Evolutionary conservation across 2,329 filamentous ascomycete species (phyloP).

Genomic region (Phaeophleospora eucalypticola): DNA sequence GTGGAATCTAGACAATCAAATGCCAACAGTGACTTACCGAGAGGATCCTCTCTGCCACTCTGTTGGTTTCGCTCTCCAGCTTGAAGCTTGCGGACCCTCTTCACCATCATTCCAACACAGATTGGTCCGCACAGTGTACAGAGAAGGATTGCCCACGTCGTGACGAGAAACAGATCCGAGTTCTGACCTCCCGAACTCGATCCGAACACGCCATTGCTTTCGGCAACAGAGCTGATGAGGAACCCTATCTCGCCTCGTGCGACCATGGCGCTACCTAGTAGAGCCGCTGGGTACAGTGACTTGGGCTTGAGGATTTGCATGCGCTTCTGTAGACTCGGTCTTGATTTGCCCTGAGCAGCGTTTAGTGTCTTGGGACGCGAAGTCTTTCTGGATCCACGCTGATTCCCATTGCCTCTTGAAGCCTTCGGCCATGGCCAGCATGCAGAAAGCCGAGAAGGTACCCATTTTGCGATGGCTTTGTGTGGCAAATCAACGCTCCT

Average conservation of each 20-base stretch:
- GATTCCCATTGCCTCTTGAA: no score
- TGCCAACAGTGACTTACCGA: no score
- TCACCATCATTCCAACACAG: slow-evolving; percentile 48
- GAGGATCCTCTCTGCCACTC: slow-evolving; percentile 15
- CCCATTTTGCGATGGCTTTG: not conserved
- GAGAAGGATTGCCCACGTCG: slow-evolving; percentile 53
- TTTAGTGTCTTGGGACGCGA: no score
- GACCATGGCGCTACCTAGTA: slow-evolving; percentile 67
- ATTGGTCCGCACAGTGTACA: slow-evolving; percentile 55
- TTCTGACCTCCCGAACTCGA: slow-evolving; percentile 17
- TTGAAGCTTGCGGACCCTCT: slow-evolving; percentile 42
- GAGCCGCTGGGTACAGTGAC: slow-evolving; percentile 63
- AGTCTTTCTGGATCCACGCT: no score
- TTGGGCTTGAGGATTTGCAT: slow-evolving; percentile 41
- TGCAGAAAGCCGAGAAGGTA: not conserved
- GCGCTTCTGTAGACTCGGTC: no score
- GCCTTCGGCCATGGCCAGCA: slow-evolving; percentile 2
- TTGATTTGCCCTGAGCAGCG: no score
- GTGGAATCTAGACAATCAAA: no score
- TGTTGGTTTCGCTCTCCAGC: slow-evolving; percentile 8
- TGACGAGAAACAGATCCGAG: slow-evolving; percentile 50
- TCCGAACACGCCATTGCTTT: slow-evolving; percentile 50
- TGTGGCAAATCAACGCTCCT: slow-evolving; percentile 15
- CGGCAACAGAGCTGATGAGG: slow-evolving; percentile 65
- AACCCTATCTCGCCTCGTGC: slow-evolving; percentile 78